Evolutionary conservation across 306 rosid species (phyloP).

Genomic region (Begonia loranthoides): DNA sequence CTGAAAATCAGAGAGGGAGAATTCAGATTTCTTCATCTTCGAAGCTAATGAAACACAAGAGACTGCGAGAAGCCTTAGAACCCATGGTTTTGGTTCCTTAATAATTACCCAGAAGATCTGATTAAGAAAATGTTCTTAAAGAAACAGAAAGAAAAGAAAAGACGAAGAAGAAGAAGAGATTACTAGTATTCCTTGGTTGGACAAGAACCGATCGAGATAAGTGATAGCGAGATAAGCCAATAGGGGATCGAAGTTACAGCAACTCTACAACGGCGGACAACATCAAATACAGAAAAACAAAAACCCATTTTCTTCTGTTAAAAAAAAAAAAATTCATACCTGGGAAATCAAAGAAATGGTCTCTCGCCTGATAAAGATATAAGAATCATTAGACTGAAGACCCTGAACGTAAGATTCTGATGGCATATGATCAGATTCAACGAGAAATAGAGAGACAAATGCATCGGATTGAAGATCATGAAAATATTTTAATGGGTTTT

Average conservation of each 20-base stretch:
- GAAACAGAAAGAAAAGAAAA: no score
- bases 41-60: constrained; percentile 74
- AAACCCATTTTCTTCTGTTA: background rate
- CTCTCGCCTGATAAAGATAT: constrained; percentile 41
- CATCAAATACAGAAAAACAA: background rate
- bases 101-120: no score
- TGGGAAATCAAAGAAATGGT: constrained; percentile 51
- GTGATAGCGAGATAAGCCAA: constrained; percentile 66
- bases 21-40: constrained; percentile 64
- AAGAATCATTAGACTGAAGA: constrained; percentile 30
- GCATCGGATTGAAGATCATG: constrained; percentile 28
- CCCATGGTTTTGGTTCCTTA: constrained; percentile 81
- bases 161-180: background rate
- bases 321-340: constrained; percentile 21
- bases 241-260: constrained; percentile 43
- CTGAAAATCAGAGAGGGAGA: constrained; percentile 41
- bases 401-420: constrained; percentile 36
- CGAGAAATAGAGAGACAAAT: constrained; percentile 44
- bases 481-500: constrained; percentile 60
- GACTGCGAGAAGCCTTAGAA: constrained; percentile 58
- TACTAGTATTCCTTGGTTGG: constrained; percentile 57
- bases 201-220: constrained; percentile 80
- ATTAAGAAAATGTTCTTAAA: no score
- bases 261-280: constrained; percentile 24
- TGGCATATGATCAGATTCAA: constrained; percentile 77